phyloP scores from a whole-genome alignment of 371 early-diverging fungal species.

The Mortierella sp. region DNA sequence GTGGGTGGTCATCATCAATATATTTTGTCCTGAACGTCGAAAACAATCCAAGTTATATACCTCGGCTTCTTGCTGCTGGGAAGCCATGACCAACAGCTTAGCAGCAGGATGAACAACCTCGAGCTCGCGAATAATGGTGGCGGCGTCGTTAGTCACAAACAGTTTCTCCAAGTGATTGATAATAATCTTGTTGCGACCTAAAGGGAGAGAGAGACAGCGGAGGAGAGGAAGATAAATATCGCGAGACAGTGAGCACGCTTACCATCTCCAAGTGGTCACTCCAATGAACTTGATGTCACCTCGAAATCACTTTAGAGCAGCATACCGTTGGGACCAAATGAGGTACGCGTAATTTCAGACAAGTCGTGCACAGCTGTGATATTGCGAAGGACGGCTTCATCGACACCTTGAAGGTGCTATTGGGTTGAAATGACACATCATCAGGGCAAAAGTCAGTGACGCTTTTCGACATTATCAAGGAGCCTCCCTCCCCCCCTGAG shows the following conservation, averaged over 20 bases:
- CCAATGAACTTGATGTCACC: too few relatives aligned
- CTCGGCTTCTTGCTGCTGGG: constrained; percentile 98
- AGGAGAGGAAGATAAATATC: neutral
- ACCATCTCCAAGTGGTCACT: too few relatives aligned
- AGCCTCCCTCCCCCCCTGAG: neutral
- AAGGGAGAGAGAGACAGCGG: neutral
- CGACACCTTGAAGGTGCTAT: constrained; percentile 94
- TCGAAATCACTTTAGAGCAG: too few relatives aligned
- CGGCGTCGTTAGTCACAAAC: constrained; percentile 99
- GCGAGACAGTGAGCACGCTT: neutral
- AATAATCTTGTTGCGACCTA: constrained; percentile 99
- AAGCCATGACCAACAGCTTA: constrained; percentile 95
- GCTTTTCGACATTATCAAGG: neutral
- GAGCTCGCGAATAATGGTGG: constrained; percentile 98
- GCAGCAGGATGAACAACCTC: constrained; percentile 99
- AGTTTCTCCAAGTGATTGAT: constrained; percentile 98
- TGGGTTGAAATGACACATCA: constrained; percentile 2
- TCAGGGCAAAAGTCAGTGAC: constrained; percentile 9
- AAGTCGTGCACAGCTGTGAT: constrained; percentile 95
- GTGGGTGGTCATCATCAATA: neutral
- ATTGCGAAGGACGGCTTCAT: constrained; percentile 96
- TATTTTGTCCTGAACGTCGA: neutral
- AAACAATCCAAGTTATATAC: constrained; percentile 54
- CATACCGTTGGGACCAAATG: constrained; percentile 96
- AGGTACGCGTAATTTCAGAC: constrained; percentile 91